Evolutionary conservation across 306 rosid genomes (phyloP).

Genomic region (Casuarina equisetifolia): DNA sequence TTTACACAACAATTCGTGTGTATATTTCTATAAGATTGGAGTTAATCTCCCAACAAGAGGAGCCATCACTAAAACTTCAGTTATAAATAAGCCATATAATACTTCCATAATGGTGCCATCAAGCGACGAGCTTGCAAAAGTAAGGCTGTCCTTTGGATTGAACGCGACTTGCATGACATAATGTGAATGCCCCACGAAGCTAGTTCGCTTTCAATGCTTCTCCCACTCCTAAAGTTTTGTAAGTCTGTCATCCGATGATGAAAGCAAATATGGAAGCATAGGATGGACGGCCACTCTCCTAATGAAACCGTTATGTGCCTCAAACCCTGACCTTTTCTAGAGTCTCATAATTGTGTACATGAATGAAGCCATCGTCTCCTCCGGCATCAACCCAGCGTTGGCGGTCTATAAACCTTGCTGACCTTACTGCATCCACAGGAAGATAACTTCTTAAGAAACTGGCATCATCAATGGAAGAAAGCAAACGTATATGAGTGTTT

Average conservation of each 20-base stretch:
- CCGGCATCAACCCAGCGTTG: conserved; percentile 99
- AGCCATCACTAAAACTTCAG: conserved; percentile 3
- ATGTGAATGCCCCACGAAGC: conserved; percentile 98
- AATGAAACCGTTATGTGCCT: conserved; percentile 97
- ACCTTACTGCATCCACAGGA: conserved; percentile 69
- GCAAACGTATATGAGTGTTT: too few relatives aligned
- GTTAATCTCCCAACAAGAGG: neutral
- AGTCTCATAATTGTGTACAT: conserved; percentile 96
- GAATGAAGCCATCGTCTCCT: conserved; percentile 94
- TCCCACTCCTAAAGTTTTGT: conserved; percentile 99
- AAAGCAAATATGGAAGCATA: conserved; percentile 89
- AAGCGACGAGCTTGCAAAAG: conserved; percentile 99
- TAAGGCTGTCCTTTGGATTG: conserved; percentile 96
- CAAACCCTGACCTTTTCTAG: conserved; percentile 97
- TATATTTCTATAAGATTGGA: too few relatives aligned
- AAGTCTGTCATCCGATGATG: conserved; percentile 99
- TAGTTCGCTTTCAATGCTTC: conserved; percentile 95
- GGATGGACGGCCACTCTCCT: conserved; percentile 99
- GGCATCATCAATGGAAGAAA: too few relatives aligned
- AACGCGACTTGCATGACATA: conserved; percentile 99
- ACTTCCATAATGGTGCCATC: conserved; percentile 98
- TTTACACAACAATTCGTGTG: too few relatives aligned
- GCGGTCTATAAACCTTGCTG: conserved; percentile 96
- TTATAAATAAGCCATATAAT: conserved; percentile 13
- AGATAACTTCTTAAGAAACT: too few relatives aligned